These are phyloP conservation scores for Didymellaceae sp. DNA, from an alignment of 2,329 filamentous ascomycete genomes.

Conservation along the genomic window DNA sequence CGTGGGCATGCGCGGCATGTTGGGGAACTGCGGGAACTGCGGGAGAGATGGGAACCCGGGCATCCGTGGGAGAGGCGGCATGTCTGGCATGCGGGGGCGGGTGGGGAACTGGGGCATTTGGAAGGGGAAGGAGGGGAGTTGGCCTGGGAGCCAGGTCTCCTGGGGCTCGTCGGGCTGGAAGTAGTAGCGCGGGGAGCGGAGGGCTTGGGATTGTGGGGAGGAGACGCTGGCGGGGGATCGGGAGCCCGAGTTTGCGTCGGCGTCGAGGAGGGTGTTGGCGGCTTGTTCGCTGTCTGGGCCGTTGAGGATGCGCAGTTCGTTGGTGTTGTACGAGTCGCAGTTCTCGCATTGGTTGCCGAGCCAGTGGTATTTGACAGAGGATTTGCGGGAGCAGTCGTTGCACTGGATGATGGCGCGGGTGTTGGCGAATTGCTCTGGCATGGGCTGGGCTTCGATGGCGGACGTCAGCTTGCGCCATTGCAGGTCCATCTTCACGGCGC, in stretches of 20 bases:
- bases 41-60: constrained; percentile 41
- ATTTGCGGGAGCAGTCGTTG: constrained; percentile 92
- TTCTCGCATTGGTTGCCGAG: constrained; percentile 84
- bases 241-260: constrained; percentile 34
- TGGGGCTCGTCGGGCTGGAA: constrained; percentile 47
- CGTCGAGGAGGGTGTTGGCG: constrained; percentile 42
- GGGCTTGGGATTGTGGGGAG: constrained; percentile 41
- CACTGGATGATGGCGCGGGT: constrained; percentile 86
- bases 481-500: constrained; percentile 95
- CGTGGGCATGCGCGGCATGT: constrained; percentile 30
- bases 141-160: constrained; percentile 47
- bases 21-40: constrained; percentile 41
- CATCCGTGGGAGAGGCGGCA: constrained; percentile 40
- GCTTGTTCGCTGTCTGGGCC: constrained; percentile 45
- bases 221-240: constrained; percentile 40
- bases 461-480: constrained; percentile 91
- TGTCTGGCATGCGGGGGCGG: constrained; percentile 38
- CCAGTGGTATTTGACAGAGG: constrained; percentile 90
- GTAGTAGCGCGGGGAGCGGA: constrained; percentile 46
- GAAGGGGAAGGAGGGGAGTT: constrained; percentile 46
- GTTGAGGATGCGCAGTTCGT: constrained; percentile 54
- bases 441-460: constrained; percentile 86
- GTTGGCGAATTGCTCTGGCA: constrained; percentile 82
- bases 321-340: constrained; percentile 62
- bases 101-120: constrained; percentile 46